Conservation (phyloP, 371 early-diverging fungal species). For the Basidiobolus meristosporus region DNA sequence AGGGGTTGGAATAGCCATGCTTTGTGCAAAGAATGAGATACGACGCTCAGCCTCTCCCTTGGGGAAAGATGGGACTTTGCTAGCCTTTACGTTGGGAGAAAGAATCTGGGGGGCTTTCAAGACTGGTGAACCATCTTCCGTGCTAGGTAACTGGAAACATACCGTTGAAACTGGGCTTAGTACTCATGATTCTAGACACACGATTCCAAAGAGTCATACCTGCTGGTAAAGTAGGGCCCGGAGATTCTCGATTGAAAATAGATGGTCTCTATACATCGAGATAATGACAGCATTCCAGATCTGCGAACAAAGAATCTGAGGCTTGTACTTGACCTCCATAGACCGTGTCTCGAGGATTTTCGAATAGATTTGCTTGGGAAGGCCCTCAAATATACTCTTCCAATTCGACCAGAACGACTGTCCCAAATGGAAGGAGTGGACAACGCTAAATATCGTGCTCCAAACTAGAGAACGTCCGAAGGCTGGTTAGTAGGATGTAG, state of each 20-base stretch:
- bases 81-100: slow-evolving; percentile 66
- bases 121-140: slow-evolving; percentile 43
- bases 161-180: too few species aligned
- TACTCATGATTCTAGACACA: too few species aligned
- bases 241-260: slow-evolving; percentile 58
- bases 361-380: slow-evolving; percentile 73
- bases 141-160: too few species aligned
- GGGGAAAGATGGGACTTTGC: slow-evolving; percentile 69
- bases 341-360: slow-evolving; percentile 54
- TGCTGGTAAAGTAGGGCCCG: slow-evolving; percentile 63
- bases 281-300: slow-evolving; percentile 81
- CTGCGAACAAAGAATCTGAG: slow-evolving; percentile 60
- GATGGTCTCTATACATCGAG: slow-evolving; percentile 73
- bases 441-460: slow-evolving; percentile 64
- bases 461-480: too few species aligned
- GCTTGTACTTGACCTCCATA: slow-evolving; percentile 50
- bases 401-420: slow-evolving; percentile 77
- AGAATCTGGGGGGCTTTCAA: too few species aligned
- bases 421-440: slow-evolving; percentile 59
- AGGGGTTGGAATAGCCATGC: slow-evolving; percentile 68
- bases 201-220: too few species aligned
- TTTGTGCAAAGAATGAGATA: slow-evolving; percentile 77
- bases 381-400: slow-evolving; percentile 64
- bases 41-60: slow-evolving; percentile 73
- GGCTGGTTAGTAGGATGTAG: too few species aligned